Percentiles rank a stretch among this genome's conserved stretches.
phyloP scores from a whole-genome alignment of 495 filamentous ascomycete species.

The Pyronema domesticum region DNA sequence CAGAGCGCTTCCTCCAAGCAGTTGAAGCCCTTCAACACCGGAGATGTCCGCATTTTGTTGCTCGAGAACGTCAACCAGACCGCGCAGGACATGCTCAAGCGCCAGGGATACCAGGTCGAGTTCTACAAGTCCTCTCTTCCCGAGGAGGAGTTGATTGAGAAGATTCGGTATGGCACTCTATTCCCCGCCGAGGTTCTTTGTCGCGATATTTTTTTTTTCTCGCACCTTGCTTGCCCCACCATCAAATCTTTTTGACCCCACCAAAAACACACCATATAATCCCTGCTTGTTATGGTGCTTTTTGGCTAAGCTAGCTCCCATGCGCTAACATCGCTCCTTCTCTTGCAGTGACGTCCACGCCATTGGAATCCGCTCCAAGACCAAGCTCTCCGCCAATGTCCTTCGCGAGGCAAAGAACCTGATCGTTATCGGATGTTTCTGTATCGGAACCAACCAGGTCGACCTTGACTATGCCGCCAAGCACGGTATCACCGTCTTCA shows the following conservation, averaged over 20 bases:
- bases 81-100: constrained; percentile 58
- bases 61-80: constrained; percentile 93
- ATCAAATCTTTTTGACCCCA: constrained; percentile 3
- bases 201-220: constrained; percentile 9
- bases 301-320: neutral
- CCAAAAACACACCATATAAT: constrained; percentile 1
- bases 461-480: constrained; percentile 80
- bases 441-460: constrained; percentile 97
- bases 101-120: constrained; percentile 93
- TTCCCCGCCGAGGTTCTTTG: neutral
- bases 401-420: constrained; percentile 80
- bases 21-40: constrained; percentile 84
- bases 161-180: constrained; percentile 55
- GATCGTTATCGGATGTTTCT: constrained; percentile 94
- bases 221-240: constrained; percentile 6
- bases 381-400: constrained; percentile 73
- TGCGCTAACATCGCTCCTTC: neutral
- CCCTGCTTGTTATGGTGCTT: constrained; percentile 15
- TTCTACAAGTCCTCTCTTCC: constrained; percentile 71
- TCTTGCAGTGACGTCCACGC: constrained; percentile 70
- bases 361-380: constrained; percentile 96
- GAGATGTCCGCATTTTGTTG: constrained; percentile 89
- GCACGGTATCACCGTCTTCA: constrained; percentile 94
- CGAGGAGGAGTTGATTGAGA: constrained; percentile 88
- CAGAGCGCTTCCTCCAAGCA: constrained; percentile 36